phyloP scores from a whole-genome alignment of 2,329 filamentous ascomycete species.

The Fusarium burgessii region DNA sequence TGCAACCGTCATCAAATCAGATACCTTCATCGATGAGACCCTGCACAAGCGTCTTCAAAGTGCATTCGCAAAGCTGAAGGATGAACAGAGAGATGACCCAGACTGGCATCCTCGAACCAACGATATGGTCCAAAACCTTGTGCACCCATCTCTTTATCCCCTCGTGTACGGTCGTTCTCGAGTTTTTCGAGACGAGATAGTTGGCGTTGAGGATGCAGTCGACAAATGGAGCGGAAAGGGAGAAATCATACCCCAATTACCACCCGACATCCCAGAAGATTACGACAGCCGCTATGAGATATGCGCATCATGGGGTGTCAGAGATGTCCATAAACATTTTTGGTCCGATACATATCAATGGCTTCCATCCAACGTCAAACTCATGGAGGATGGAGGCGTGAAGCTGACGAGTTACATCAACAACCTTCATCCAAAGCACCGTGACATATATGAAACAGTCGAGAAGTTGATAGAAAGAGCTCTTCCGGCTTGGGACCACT shows the following conservation, averaged over 20 bases:
- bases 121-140: conserved; percentile 18
- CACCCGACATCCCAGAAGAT: conserved; percentile 38
- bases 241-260: conserved; percentile 20
- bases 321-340: conserved; percentile 67
- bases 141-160: conserved; percentile 40
- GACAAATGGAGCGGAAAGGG: conserved; percentile 40
- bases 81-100: conserved; percentile 28
- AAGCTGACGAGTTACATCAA: conserved; percentile 61
- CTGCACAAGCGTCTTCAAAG: conserved; percentile 22
- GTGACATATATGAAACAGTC: conserved; percentile 47
- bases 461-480: conserved; percentile 5
- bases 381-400: conserved; percentile 52
- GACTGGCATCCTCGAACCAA: conserved; percentile 32
- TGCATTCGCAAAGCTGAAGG: conserved; percentile 35
- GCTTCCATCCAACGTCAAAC: conserved; percentile 50
- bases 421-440: conserved; percentile 56
- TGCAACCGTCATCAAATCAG: conserved; percentile 41
- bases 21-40: conserved; percentile 15
- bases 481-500: conserved; percentile 52
- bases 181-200: conserved; percentile 52
- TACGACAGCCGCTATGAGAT: conserved; percentile 22
- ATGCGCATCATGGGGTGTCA: conserved; percentile 53
- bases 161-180: conserved; percentile 42
- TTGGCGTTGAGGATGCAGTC: conserved; percentile 39
- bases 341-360: conserved; percentile 50